These are phyloP conservation scores for Phanerochaete carnosa DNA, from an alignment of 768 basidiomycete species.

Conservation along the genomic window DNA sequence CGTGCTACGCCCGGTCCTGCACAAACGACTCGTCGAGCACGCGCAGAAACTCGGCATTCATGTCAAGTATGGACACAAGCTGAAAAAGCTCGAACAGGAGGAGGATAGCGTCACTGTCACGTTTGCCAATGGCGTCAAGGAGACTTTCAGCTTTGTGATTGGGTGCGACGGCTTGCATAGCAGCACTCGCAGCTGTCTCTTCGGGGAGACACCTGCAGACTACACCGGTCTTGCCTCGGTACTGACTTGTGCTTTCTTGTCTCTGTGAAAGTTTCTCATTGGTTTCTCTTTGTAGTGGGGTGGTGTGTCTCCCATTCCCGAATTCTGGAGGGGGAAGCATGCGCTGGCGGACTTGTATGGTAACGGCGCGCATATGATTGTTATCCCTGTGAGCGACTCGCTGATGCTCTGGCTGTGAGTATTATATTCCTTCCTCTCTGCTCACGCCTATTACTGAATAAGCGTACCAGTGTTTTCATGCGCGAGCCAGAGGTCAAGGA, in stretches of 20 bases:
- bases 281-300: not conserved
- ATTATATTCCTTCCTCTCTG: too few species aligned
- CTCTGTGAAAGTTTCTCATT: not conserved
- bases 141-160: slow-evolving; percentile 36
- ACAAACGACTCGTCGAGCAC: slow-evolving; percentile 26
- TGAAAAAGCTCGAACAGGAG: slow-evolving; percentile 29
- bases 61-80: slow-evolving; percentile 32
- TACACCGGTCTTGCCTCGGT: not conserved
- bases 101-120: slow-evolving; percentile 29
- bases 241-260: not conserved
- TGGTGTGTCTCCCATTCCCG: not conserved
- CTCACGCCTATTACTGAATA: too few species aligned
- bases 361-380: slow-evolving; percentile 34
- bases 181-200: slow-evolving; percentile 27
- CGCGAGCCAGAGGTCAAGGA: too few species aligned
- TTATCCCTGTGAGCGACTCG: slow-evolving; percentile 30
- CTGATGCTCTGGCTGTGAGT: slow-evolving; percentile 8
- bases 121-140: slow-evolving; percentile 33
- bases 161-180: slow-evolving; percentile 46
- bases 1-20: slow-evolving; percentile 30
- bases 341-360: slow-evolving; percentile 32
- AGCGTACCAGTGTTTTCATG: too few species aligned
- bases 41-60: slow-evolving; percentile 29
- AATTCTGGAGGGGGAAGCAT: slow-evolving; percentile 20
- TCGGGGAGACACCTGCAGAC: slow-evolving; percentile 1